These are phyloP conservation scores for Sporothrix protearum DNA, from an alignment of 2,329 filamentous ascomycete genomes.

Conservation along the genomic window DNA sequence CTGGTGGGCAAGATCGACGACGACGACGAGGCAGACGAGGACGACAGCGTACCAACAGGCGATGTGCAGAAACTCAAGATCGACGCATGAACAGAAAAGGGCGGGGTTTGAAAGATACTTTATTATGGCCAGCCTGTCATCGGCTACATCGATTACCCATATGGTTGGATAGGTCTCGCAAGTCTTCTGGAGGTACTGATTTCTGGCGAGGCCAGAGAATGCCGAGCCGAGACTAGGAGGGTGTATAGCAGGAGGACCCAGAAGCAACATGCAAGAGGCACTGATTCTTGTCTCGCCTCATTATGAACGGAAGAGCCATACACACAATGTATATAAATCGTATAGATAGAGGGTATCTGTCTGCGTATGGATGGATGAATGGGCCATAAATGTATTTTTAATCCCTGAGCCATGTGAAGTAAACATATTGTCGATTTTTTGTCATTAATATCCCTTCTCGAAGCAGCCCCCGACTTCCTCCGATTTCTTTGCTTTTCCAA, in stretches of 20 bases:
- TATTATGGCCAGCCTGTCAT: not conserved
- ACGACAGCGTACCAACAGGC: constrained; percentile 60
- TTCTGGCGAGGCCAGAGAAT: not conserved
- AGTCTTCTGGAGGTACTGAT: not conserved
- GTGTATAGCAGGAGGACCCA: not conserved
- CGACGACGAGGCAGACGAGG: constrained; percentile 64
- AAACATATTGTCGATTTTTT: not conserved
- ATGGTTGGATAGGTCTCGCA: not conserved
- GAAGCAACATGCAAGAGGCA: not conserved
- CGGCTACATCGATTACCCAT: not conserved
- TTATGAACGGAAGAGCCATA: not conserved
- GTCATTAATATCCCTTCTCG: not conserved
- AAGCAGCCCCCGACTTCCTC: not conserved
- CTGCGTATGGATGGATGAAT: not conserved
- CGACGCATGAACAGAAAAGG: constrained; percentile 38
- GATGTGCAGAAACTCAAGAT: constrained; percentile 71
- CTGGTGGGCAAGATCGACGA: constrained; percentile 64
- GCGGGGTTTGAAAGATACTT: not conserved
- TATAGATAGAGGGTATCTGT: not conserved
- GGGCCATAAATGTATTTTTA: not conserved
- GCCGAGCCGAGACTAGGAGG: not conserved
- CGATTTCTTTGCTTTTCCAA: not conserved
- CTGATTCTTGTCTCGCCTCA: not conserved
- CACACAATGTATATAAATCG: not conserved
- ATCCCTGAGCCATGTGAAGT: not conserved